phyloP scores from a whole-genome alignment of 306 rosid genomes.

The Vigna hirtella region DNA sequence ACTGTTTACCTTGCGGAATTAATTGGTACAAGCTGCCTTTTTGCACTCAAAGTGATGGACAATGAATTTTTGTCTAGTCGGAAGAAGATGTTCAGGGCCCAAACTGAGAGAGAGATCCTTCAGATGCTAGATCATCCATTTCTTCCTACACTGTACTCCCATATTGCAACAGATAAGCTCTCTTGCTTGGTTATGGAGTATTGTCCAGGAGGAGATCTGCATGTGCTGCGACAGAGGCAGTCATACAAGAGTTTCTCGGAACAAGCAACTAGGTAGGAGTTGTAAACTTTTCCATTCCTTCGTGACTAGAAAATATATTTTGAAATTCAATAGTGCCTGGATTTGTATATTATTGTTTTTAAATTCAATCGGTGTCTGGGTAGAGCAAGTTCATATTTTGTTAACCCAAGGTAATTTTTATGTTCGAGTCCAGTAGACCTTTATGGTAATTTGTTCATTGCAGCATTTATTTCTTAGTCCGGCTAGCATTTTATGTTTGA shows the following conservation, averaged over 20 bases:
- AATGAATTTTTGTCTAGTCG: conserved; percentile 80
- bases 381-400: conserved; percentile 2
- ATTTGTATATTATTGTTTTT: conserved; percentile 15
- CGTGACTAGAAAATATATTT: conserved; percentile 23
- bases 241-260: conserved; percentile 78
- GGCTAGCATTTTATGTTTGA: conserved; percentile 27
- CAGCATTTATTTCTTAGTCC: conserved; percentile 5
- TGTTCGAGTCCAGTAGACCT: conserved; percentile 11
- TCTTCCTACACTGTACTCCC: conserved; percentile 88
- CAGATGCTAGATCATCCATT: conserved; percentile 97
- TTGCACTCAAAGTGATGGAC: conserved; percentile 95
- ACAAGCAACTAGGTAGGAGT: conserved; percentile 85
- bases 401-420: not conserved
- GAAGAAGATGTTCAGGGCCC: conserved; percentile 86
- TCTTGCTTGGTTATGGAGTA: conserved; percentile 95
- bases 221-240: conserved; percentile 93
- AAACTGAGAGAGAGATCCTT: conserved; percentile 94
- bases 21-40: conserved; percentile 71
- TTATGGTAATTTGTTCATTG: conserved; percentile 8
- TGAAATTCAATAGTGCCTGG: conserved; percentile 15
- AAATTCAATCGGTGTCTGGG: conserved; percentile 7
- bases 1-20: conserved; percentile 97
- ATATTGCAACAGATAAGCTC: conserved; percentile 77
- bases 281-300: conserved; percentile 11
- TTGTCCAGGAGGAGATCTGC: conserved; percentile 97